phyloP scores from a whole-genome alignment of 768 basidiomycete species.

The Boletus patriciae region DNA sequence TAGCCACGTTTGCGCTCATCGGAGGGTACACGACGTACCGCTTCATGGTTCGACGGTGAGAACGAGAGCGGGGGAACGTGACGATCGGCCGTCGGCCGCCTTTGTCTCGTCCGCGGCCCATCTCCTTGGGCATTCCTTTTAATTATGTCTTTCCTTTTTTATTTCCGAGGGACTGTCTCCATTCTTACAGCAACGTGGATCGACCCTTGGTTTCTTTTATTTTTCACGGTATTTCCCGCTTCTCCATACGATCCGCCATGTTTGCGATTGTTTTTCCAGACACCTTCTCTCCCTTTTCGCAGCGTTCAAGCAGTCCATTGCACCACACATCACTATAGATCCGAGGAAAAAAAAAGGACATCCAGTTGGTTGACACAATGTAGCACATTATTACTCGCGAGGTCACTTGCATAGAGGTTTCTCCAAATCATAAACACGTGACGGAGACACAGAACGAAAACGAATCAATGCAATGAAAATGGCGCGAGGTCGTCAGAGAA shows the following conservation, averaged over 20 bases:
- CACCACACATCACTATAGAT: neutral
- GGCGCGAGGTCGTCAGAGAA: neutral
- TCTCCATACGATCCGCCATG: neutral
- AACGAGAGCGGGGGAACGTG: neutral
- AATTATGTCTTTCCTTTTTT: neutral
- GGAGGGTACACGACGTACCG: constrained; percentile 80
- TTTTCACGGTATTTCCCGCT: neutral
- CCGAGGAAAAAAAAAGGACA: neutral
- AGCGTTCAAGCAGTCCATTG: neutral
- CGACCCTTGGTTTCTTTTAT: neutral
- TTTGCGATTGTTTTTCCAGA: neutral
- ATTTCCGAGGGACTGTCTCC: neutral
- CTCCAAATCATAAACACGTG: neutral
- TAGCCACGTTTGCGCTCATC: constrained; percentile 78
- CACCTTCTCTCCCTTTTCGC: neutral
- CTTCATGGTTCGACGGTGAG: constrained; percentile 57
- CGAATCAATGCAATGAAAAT: neutral
- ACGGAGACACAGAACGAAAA: neutral
- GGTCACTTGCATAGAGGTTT: neutral
- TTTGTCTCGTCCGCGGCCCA: too few relatives aligned
- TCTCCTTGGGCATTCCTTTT: too few relatives aligned
- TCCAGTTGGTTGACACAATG: neutral
- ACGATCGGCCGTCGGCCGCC: neutral
- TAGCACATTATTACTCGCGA: neutral
- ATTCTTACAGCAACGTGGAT: neutral